phyloP scores from a whole-genome alignment of 228 moss, liverwort and hornwort species.

The Sphagnum fallax region DNA sequence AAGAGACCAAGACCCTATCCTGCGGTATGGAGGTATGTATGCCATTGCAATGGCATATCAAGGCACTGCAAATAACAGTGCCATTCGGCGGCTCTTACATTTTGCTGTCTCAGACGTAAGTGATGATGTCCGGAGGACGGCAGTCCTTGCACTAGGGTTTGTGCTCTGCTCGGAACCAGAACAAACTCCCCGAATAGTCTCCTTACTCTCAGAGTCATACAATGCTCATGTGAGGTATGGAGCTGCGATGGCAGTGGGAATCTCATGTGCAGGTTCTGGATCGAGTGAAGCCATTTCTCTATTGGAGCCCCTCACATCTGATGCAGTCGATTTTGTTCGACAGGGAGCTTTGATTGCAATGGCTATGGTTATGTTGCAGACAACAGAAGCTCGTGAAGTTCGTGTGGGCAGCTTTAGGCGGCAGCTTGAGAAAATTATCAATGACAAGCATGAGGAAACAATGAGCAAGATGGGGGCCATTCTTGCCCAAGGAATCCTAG shows the following conservation, averaged over 20 bases:
- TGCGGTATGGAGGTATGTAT: conserved; percentile 98
- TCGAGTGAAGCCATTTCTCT: conserved; percentile 83
- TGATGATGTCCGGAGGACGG: conserved; percentile 93
- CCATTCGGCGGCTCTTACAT: conserved; percentile 85
- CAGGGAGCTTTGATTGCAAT: conserved; percentile 95
- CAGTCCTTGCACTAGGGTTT: conserved; percentile 92
- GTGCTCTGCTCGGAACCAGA: conserved; percentile 95
- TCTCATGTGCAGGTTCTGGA: conserved; percentile 90
- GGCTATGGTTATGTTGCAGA: conserved; percentile 97
- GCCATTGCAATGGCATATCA: conserved; percentile 92
- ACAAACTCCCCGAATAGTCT: conserved; percentile 97
- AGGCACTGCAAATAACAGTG: conserved; percentile 94
- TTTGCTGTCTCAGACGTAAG: conserved; percentile 98
- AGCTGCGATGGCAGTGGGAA: conserved; percentile 96
- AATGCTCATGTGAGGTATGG: conserved; percentile 96
- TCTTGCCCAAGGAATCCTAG: conserved; percentile 87
- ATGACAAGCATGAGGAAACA: conserved; percentile 97
- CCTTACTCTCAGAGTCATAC: conserved; percentile 95
- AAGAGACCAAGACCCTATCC: conserved; percentile 91
- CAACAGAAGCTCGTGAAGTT: conserved; percentile 81
- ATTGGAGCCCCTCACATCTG: conserved; percentile 90
- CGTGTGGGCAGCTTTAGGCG: conserved; percentile 83
- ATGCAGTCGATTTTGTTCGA: conserved; percentile 93
- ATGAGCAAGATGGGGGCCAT: conserved; percentile 99
- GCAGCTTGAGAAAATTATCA: conserved; percentile 91